These are phyloP conservation scores for Friedmanniomyces simplex DNA, from an alignment of 495 filamentous ascomycete species.

Conservation along the genomic window DNA sequence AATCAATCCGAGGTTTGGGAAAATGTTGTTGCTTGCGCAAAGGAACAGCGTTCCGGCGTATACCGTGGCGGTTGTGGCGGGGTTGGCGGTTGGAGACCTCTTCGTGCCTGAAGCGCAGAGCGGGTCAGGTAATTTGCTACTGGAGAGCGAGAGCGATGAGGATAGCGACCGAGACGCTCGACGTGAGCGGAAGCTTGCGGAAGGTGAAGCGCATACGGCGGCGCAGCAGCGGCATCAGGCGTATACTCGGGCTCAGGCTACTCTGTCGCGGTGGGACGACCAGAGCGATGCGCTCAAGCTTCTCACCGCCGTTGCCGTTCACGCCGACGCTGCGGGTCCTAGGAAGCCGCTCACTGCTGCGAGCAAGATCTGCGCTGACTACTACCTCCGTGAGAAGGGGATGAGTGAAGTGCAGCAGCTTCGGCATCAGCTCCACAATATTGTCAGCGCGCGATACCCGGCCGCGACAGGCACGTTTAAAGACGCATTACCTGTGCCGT, in stretches of 20 bases:
- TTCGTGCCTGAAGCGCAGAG: constrained; percentile 80
- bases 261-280: constrained; percentile 71
- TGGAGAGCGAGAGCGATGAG: constrained; percentile 49
- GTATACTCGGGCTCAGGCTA: constrained; percentile 65
- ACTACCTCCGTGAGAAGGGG: constrained; percentile 76
- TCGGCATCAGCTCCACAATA: constrained; percentile 66
- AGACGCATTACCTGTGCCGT: constrained; percentile 54
- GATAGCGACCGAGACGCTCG: constrained; percentile 31
- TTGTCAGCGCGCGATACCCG: constrained; percentile 60
- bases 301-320: constrained; percentile 71
- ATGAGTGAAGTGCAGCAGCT: constrained; percentile 79
- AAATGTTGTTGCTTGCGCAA: constrained; percentile 81
- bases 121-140: constrained; percentile 37
- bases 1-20: constrained; percentile 77
- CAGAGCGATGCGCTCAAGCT: constrained; percentile 83
- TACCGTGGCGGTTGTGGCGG: constrained; percentile 79
- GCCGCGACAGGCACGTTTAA: constrained; percentile 42
- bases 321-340: constrained; percentile 61
- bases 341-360: constrained; percentile 29
- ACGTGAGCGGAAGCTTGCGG: neutral
- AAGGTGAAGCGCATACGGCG: constrained; percentile 30
- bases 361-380: constrained; percentile 55
- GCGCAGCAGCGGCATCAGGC: constrained; percentile 54
- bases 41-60: constrained; percentile 74
- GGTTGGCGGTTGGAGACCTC: constrained; percentile 75